Evolutionary conservation across 1,284 basidiomycete species (phyloP).

Genomic region (Meripilus lineatus): DNA sequence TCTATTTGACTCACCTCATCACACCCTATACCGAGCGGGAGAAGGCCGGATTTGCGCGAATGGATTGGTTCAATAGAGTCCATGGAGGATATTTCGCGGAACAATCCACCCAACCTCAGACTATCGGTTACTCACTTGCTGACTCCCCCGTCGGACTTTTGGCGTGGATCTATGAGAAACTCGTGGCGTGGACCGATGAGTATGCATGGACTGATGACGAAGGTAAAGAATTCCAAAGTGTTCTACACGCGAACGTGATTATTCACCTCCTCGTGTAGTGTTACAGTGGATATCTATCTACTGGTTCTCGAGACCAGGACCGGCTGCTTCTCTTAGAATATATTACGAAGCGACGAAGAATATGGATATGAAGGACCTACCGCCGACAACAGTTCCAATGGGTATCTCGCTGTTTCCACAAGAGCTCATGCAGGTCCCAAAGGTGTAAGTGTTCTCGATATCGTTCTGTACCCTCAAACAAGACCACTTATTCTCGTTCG

Average conservation of each 20-base stretch:
- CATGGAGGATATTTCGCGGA: constrained; percentile 1
- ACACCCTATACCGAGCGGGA: constrained; percentile 22
- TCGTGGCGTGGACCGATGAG: constrained; percentile 44
- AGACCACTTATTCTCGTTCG: background rate
- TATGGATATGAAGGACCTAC: background rate
- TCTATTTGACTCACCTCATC: constrained; percentile 21
- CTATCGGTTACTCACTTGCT: constrained; percentile 39
- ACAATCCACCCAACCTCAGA: constrained; percentile 20
- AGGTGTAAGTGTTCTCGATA: constrained; percentile 1
- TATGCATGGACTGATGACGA: constrained; percentile 53
- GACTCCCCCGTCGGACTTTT: constrained; percentile 58
- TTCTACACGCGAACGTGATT: background rate
- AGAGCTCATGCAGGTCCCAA: background rate
- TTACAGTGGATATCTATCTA: constrained; percentile 37
- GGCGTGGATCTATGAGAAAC: constrained; percentile 60
- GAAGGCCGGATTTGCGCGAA: constrained; percentile 14
- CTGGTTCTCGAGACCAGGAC: constrained; percentile 34
- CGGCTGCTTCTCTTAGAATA: constrained; percentile 33
- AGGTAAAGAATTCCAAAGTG: constrained; percentile 11
- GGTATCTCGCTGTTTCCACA: constrained; percentile 4
- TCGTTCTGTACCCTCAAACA: background rate
- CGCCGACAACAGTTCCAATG: background rate
- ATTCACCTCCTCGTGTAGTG: constrained; percentile 23
- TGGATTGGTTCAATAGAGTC: background rate
- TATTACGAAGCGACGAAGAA: constrained; percentile 35